Conservation (phyloP, 345 rosid genomes). For the Rubroshorea leprosula region DNA sequence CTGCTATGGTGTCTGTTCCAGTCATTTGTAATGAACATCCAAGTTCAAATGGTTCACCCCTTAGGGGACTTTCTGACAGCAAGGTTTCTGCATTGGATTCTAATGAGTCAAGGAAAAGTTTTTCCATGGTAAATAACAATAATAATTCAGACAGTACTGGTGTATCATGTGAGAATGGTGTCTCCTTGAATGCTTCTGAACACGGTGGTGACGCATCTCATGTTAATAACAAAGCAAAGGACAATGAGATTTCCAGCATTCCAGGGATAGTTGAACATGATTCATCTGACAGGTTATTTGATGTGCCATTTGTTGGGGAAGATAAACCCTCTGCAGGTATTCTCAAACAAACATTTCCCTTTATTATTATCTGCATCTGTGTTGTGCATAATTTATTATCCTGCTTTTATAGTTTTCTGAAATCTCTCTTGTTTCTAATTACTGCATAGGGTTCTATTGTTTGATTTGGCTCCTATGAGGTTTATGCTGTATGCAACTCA, state of each 20-base stretch:
- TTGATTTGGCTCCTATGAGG: not conserved
- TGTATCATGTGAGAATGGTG: constrained; percentile 51
- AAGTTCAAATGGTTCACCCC: constrained; percentile 41
- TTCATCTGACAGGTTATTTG: constrained; percentile 51
- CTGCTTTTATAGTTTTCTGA: not conserved
- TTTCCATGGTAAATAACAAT: constrained; percentile 34
- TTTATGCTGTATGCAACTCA: not conserved
- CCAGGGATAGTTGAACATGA: constrained; percentile 45
- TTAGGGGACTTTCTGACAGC: constrained; percentile 49
- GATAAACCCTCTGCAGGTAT: constrained; percentile 68
- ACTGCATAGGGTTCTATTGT: too few relatives aligned
- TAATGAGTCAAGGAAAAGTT: constrained; percentile 51
- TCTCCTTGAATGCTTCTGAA: constrained; percentile 35
- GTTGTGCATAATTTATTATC: not conserved
- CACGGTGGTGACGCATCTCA: constrained; percentile 41
- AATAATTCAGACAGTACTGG: constrained; percentile 70
- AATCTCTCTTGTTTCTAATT: not conserved
- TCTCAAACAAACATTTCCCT: constrained; percentile 6
- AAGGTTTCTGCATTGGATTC: constrained; percentile 48
- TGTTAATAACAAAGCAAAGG: constrained; percentile 42
- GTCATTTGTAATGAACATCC: constrained; percentile 61
- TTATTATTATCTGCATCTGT: not conserved
- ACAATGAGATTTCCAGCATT: constrained; percentile 44
- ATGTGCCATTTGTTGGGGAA: constrained; percentile 77
- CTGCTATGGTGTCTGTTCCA: constrained; percentile 75